phyloP scores from a whole-genome alignment of 2,329 filamentous ascomycete genomes.

The Botrytis paeoniae region DNA sequence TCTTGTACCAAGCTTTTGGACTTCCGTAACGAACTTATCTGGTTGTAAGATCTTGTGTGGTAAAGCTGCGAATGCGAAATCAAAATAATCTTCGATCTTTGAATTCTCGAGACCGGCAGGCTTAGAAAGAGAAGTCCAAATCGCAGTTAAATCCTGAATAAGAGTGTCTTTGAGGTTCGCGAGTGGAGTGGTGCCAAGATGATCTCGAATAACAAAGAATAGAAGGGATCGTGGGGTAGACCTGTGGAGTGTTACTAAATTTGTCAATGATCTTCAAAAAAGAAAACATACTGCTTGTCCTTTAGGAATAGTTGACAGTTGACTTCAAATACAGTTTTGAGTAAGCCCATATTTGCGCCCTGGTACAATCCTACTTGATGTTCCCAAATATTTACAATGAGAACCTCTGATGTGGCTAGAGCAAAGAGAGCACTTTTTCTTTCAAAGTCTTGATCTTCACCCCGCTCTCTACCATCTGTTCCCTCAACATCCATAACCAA shows the following conservation, averaged over 20 bases:
- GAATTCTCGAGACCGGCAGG: conserved; percentile 84
- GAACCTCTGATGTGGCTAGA: conserved; percentile 92
- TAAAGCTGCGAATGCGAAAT: conserved; percentile 93
- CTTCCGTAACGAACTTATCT: conserved; percentile 81
- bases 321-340: conserved; percentile 99
- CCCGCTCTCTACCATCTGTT: conserved; percentile 91
- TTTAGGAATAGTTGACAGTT: conserved; percentile 96
- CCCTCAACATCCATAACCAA: conserved; percentile 99
- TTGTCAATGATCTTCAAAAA: conserved; percentile 18
- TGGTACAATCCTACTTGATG: conserved; percentile 98
- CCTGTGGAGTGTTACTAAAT: conserved; percentile 45
- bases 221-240: conserved; percentile 86
- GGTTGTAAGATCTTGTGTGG: conserved; percentile 96
- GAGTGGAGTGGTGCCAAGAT: conserved; percentile 87
- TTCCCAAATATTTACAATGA: conserved; percentile 99
- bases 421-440: conserved; percentile 97
- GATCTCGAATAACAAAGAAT: conserved; percentile 98
- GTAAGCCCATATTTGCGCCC: conserved; percentile 95
- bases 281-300: conserved; percentile 72
- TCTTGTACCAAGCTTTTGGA: conserved; percentile 72
- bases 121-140: conserved; percentile 92
- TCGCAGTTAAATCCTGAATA: conserved; percentile 82
- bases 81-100: conserved; percentile 94
- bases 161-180: conserved; percentile 87
- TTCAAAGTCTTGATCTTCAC: conserved; percentile 98